Conservation (phyloP, 176 grass and related monocot species). For the Panicum miliaceum region DNA sequence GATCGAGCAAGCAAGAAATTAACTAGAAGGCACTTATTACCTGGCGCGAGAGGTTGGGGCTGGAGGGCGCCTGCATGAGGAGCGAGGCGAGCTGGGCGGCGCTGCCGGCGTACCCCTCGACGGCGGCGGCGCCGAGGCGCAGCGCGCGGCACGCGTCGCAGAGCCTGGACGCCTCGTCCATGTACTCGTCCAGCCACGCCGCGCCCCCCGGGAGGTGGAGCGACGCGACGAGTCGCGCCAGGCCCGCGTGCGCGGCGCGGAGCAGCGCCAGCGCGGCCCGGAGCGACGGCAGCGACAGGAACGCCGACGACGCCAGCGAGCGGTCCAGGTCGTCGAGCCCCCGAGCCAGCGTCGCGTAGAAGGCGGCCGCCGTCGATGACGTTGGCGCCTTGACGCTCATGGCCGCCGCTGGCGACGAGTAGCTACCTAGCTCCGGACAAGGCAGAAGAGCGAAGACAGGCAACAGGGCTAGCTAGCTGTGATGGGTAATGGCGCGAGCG, state of each 20-base stretch:
- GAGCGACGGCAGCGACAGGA: constrained; percentile 73
- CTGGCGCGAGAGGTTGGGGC: constrained; percentile 55
- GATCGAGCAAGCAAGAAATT: neutral
- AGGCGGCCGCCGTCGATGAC: constrained; percentile 67
- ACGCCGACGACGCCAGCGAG: constrained; percentile 38
- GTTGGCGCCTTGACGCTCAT: constrained; percentile 60
- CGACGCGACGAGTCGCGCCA: constrained; percentile 65
- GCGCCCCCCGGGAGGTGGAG: constrained; percentile 82
- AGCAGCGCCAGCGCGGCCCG: constrained; percentile 66
- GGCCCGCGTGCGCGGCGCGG: constrained; percentile 62
- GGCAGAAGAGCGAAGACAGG: neutral
- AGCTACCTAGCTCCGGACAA: neutral
- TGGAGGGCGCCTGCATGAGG: constrained; percentile 41
- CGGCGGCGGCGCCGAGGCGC: constrained; percentile 61
- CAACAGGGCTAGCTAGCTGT: neutral
- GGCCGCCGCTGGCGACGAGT: neutral
- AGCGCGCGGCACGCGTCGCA: constrained; percentile 78
- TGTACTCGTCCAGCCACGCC: constrained; percentile 92
- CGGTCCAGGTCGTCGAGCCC: constrained; percentile 79
- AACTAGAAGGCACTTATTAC: constrained; percentile 11
- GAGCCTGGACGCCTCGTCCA: constrained; percentile 90
- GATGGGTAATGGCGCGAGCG: constrained; percentile 20
- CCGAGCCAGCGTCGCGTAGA: constrained; percentile 74
- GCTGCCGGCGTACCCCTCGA: constrained; percentile 69
- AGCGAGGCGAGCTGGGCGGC: constrained; percentile 57